These are phyloP conservation scores for Leucosporidium yakuticum DNA, from an alignment of 768 basidiomycete species.

Conservation along the genomic window DNA sequence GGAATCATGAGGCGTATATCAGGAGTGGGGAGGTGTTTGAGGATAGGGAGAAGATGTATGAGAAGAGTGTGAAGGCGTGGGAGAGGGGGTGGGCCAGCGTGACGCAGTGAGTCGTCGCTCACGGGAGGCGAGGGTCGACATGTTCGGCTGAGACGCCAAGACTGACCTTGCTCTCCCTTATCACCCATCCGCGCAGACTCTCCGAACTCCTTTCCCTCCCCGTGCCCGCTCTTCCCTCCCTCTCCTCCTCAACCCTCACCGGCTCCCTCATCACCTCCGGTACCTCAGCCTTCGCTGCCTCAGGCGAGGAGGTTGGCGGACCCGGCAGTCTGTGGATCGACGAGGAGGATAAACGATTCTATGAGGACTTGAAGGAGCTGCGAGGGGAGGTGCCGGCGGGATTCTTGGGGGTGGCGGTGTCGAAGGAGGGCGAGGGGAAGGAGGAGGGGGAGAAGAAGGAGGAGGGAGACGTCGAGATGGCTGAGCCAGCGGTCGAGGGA, in stretches of 20 bases:
- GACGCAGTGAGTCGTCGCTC: conserved; percentile 56
- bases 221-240: conserved; percentile 74
- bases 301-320: conserved; percentile 50
- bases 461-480: conserved; percentile 40
- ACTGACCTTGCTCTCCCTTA: conserved; percentile 19
- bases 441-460: conserved; percentile 11
- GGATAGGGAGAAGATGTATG: conserved; percentile 96
- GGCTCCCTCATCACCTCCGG: conserved; percentile 43
- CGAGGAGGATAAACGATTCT: conserved; percentile 90
- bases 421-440: conserved; percentile 37
- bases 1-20: conserved; percentile 98
- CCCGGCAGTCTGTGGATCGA: conserved; percentile 92
- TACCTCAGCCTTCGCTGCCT: conserved; percentile 35
- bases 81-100: conserved; percentile 85
- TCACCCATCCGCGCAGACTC: conserved; percentile 52
- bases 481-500: conserved; percentile 44
- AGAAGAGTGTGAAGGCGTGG: conserved; percentile 94
- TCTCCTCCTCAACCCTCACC: conserved; percentile 49
- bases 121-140: no score
- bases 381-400: conserved; percentile 85
- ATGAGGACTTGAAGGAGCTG: conserved; percentile 84
- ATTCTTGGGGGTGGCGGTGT: conserved; percentile 51
- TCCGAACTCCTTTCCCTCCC: conserved; percentile 83
- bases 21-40: conserved; percentile 99
- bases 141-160: no score